Base-by-base conservation (phyloP, 148 eudicot genomes). In the Fallopia convolvulus region DNA sequence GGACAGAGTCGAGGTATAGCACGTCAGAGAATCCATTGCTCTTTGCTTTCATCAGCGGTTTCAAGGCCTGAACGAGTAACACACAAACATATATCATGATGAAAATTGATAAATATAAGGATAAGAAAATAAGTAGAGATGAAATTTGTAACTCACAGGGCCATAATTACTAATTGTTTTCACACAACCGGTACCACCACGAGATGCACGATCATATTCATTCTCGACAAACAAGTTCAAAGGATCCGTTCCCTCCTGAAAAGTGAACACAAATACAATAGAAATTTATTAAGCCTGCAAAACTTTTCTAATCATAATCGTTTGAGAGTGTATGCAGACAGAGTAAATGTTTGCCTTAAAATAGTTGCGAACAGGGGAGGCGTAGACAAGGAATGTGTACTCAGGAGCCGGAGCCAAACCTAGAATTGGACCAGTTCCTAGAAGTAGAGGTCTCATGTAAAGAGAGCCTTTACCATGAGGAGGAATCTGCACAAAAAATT, bases 331-430 rank as follows among this genome's bases (percentile, higher is more conserved):
- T 65, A 39, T 5, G 44, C 46, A 68, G 46, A 52, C 0, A 39
- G 39, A 55, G 36, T 41, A 32, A 41, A 72, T 33, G 32, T 79
- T 77, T 26, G 89, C 99, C 89, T 93, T 88, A 82, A 93, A 96
- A 82, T 96, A 96, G 87, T 90, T 90, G 77, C 93, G 83, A 79
- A 96, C 99, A 63, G 99, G 98, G 3, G 98, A 93, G 77, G 99
- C 90, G 79, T 84, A 96, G 44, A 87, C 87, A 36, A 96, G 87
- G 71, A 96, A 96, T 49, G 94, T 91, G 80, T 87, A 93, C 30
- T 93, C 99, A 14, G 97, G 91, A 33, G 99, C 86, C 0, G 99
- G 98, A 8, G 88, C 93, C 53, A 96, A 73, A 30, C 99, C 99
- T 21, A 96, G 83, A 39, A 90, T 83, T 4, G 97, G 83, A 50